A percentile compares a stretch with the other conserved stretches of the same genome.
Evolutionary conservation across 1,139 yeast genomes (phyloP).

Genomic region (Maudiozyma humilis): DNA sequence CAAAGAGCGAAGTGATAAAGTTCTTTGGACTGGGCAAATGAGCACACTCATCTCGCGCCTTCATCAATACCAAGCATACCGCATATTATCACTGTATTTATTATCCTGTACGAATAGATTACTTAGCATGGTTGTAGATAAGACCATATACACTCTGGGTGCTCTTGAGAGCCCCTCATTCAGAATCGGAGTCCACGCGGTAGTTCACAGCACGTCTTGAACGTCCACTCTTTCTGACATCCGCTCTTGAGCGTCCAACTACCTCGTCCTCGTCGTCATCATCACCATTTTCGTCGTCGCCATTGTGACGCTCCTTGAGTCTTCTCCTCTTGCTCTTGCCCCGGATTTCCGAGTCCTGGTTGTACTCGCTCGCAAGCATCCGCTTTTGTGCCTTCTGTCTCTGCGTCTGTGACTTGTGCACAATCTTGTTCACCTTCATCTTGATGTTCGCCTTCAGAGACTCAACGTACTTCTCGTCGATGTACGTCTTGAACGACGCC

Average conservation of each 20-base stretch:
- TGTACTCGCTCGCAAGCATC: slow-evolving; percentile 24
- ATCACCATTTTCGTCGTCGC: slow-evolving; percentile 7
- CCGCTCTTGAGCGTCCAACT: slow-evolving; percentile 18
- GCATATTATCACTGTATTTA: background rate
- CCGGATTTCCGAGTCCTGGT: background rate
- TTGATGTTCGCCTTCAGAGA: slow-evolving; percentile 23
- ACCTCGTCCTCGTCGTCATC: slow-evolving; percentile 5
- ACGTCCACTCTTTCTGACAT: slow-evolving; percentile 40
- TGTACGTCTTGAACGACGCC: slow-evolving; percentile 25
- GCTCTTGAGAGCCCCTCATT: no score
- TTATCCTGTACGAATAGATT: background rate
- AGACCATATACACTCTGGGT: no score
- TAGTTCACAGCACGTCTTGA: slow-evolving; percentile 37
- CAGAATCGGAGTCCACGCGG: slow-evolving; percentile 32
- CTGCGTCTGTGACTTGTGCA: slow-evolving; percentile 26
- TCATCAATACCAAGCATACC: no score
- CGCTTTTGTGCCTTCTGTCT: slow-evolving; percentile 27
- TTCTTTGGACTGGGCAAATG: slow-evolving; percentile 38
- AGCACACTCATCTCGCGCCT: no score
- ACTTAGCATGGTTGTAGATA: background rate
- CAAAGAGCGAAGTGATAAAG: slow-evolving; percentile 53
- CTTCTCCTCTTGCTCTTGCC: background rate
- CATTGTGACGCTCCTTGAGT: slow-evolving; percentile 4
- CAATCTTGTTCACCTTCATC: slow-evolving; percentile 21
- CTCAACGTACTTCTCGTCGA: slow-evolving; percentile 18